Conservation (phyloP, 2,329 filamentous ascomycete species). For the Cercospora sp. region DNA sequence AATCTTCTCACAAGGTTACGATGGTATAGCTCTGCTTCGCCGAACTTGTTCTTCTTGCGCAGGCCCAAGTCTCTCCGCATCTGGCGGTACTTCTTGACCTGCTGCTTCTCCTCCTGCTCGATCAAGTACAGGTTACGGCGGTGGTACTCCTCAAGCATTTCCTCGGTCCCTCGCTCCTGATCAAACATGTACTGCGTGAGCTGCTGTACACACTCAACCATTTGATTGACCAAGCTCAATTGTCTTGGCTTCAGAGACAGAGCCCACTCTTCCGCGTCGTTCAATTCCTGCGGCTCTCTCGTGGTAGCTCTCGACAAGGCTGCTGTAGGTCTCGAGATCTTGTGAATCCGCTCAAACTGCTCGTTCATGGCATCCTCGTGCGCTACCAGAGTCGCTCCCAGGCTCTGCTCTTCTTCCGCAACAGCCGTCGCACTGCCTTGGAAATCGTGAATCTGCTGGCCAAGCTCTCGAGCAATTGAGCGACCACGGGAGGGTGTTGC, state of each 20-base stretch:
- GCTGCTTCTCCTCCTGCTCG: slow-evolving; percentile 44
- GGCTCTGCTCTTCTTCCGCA: slow-evolving; percentile 14
- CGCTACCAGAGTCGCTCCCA: slow-evolving; percentile 11
- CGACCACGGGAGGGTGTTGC: not conserved
- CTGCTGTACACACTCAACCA: slow-evolving; percentile 45
- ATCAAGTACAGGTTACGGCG: slow-evolving; percentile 48
- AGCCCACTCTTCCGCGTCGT: slow-evolving; percentile 42
- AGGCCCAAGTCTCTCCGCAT: slow-evolving; percentile 30
- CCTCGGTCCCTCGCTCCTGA: slow-evolving; percentile 47
- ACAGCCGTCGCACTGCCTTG: not conserved
- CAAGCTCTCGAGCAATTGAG: not conserved
- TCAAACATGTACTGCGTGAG: slow-evolving; percentile 49
- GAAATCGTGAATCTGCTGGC: not conserved
- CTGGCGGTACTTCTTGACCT: slow-evolving; percentile 41
- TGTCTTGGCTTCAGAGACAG: slow-evolving; percentile 43
- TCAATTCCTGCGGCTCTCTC: not conserved
- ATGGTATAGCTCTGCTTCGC: not conserved
- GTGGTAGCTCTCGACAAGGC: not conserved
- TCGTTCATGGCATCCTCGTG: not conserved
- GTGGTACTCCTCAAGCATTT: slow-evolving; percentile 48
- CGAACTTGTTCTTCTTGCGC: slow-evolving; percentile 30
- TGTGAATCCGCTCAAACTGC: not conserved
- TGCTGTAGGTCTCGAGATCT: not conserved
- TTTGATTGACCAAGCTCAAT: slow-evolving; percentile 40
- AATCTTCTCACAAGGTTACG: not conserved